Evolutionary conservation across 148 eudicot species (phyloP), one percentile per base, ranked within the genome.

Genomic region (Dysphania ambrosioides): DNA sequence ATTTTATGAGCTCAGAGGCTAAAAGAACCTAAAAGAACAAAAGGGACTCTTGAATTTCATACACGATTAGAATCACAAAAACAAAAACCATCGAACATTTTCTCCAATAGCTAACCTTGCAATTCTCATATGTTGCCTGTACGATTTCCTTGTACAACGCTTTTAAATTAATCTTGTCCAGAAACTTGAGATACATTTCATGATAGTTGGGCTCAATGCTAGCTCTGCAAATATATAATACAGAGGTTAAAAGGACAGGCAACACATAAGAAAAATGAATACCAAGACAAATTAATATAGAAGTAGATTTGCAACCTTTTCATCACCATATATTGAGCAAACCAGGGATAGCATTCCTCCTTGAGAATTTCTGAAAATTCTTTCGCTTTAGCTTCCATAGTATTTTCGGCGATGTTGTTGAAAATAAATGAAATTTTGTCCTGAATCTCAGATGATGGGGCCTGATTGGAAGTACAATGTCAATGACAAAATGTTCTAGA

Each of bases 311-410:
- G 65, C 16, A 63, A 93, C 98, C 98, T 91, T 85, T 92, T 91
- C 93, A 94, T 92, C 74, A 94, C 97, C 91, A 94, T 85, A 85
- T 94, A 91, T 80, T 91, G 98, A 1, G 98, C 97, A 87, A 94
- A 94, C 98, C 98, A 94, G 32, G 96, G 90, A 85, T 81, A 87
- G 83, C 82, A 87, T 68, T 87, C 88, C 84, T 90, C 93, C 68
- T 80, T 90, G 77, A 94, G 82, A 70, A 90, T 77, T 62, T 94
- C 97, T 24, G 87, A 79, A 71, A 94, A 88, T 57, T 94, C 98
- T 82, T 87, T 94, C 49, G 93, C 97, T 84, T 91, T 94, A 35
- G 92, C 88, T 80, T 94, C 98, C 79, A 86, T 34, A 83, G 88
- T 91, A 67, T 93, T 74, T 44, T 84, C 74, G 27, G 96, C 85